Evolutionary conservation across 306 rosid genomes (phyloP).

Genomic region (Argentina anserina): DNA sequence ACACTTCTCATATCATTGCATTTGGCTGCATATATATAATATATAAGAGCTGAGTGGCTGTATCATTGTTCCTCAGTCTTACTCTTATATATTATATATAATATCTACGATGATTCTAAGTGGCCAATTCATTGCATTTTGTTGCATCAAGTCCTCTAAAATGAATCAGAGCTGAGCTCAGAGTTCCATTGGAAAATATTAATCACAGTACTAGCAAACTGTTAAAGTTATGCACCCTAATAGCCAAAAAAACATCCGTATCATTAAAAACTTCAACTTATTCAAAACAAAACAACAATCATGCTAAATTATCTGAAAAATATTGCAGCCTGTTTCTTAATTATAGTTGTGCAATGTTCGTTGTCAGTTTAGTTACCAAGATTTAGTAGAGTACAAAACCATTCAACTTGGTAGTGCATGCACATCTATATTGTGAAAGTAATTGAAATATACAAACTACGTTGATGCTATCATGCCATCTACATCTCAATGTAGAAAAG

Average conservation of each 20-base stretch:
- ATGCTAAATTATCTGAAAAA: background rate
- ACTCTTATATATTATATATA: background rate
- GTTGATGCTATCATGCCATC: background rate
- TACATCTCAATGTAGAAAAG: slow-evolving; percentile 19
- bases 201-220: background rate
- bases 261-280: background rate
- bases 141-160: background rate
- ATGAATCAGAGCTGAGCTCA: background rate
- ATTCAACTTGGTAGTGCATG: background rate
- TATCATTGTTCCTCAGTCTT: background rate
- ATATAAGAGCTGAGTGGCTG: background rate
- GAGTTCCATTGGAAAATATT: background rate
- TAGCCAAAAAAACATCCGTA: background rate
- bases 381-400: background rate
- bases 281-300: too few species aligned
- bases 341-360: background rate
- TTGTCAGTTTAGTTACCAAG: background rate
- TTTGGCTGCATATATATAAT: too few species aligned
- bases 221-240: background rate
- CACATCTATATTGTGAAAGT: background rate
- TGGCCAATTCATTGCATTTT: too few species aligned
- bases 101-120: too few species aligned
- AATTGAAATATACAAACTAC: background rate
- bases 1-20: background rate
- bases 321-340: background rate